Percentiles rank a stretch among this genome's conserved stretches.
phyloP scores from a whole-genome alignment of 257 asterid species.

The Solanum chiquidenum region DNA sequence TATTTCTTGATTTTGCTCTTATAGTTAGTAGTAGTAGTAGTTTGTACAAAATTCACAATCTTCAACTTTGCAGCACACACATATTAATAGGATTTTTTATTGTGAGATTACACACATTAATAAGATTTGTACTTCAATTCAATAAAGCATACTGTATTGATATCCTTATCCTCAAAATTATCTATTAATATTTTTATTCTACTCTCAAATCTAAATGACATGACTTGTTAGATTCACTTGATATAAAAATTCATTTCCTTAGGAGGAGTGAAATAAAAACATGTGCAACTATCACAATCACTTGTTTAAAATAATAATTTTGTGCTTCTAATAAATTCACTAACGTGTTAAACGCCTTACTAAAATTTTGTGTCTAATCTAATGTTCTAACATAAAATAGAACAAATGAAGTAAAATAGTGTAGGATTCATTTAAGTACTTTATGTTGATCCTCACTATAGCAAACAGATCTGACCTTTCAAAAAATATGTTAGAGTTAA shows the following conservation, averaged over 20 bases:
- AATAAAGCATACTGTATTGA: background rate
- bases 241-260: background rate
- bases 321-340: background rate
- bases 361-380: background rate
- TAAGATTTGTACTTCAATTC: background rate
- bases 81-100: background rate
- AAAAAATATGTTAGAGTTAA: background rate
- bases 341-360: background rate
- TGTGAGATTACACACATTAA: background rate
- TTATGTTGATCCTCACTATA: background rate
- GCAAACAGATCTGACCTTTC: background rate
- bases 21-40: background rate
- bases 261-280: background rate
- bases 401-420: background rate
- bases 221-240: background rate
- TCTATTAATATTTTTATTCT: background rate
- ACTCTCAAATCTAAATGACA: background rate
- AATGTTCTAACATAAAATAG: background rate
- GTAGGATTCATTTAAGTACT: background rate
- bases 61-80: background rate
- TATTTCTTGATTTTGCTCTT: background rate
- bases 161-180: background rate
- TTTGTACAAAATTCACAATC: background rate
- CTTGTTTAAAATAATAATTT: background rate
- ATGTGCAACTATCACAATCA: background rate